phyloP scores from a whole-genome alignment of 1,284 basidiomycete species.

The Butyriboletus appendiculatus region DNA sequence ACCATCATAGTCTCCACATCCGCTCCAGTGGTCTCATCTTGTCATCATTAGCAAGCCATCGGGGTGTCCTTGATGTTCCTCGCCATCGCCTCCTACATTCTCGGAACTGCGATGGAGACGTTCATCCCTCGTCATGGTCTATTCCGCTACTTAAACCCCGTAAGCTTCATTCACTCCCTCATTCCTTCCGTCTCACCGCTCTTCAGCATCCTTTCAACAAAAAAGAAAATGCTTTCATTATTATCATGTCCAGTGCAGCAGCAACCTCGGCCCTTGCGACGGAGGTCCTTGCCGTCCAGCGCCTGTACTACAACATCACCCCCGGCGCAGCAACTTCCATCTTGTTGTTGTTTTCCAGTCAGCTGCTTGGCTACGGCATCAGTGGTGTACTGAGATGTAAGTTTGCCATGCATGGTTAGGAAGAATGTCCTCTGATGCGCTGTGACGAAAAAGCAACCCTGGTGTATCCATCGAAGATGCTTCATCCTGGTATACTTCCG shows the following conservation, averaged over 20 bases:
- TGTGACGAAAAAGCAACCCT: constrained; percentile 40
- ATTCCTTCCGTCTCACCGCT: constrained; percentile 16
- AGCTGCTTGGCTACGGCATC: constrained; percentile 60
- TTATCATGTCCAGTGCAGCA: constrained; percentile 70
- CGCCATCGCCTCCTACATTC: constrained; percentile 43
- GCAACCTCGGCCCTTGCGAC: constrained; percentile 65
- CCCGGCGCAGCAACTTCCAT: constrained; percentile 55
- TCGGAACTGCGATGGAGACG: constrained; percentile 44
- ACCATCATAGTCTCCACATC: background rate
- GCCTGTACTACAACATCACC: constrained; percentile 54
- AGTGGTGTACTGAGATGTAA: constrained; percentile 58
- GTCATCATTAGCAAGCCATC: constrained; percentile 43
- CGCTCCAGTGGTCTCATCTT: background rate
- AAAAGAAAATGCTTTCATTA: constrained; percentile 61
- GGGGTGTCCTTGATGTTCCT: constrained; percentile 54
- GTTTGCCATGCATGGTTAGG: constrained; percentile 19
- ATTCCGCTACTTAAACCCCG: constrained; percentile 60
- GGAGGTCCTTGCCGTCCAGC: constrained; percentile 65
- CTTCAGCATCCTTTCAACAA: constrained; percentile 43
- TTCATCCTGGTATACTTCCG: constrained; percentile 56
- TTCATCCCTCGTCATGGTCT: constrained; percentile 49
- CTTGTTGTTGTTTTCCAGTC: constrained; percentile 60
- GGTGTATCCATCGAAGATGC: constrained; percentile 67
- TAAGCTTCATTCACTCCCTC: constrained; percentile 18
- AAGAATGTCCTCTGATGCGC: background rate